Evolutionary conservation across 177 flowering plant species (phyloP), one percentile per base, ranked within the genome.

Genomic region (Vitis hybrid): DNA sequence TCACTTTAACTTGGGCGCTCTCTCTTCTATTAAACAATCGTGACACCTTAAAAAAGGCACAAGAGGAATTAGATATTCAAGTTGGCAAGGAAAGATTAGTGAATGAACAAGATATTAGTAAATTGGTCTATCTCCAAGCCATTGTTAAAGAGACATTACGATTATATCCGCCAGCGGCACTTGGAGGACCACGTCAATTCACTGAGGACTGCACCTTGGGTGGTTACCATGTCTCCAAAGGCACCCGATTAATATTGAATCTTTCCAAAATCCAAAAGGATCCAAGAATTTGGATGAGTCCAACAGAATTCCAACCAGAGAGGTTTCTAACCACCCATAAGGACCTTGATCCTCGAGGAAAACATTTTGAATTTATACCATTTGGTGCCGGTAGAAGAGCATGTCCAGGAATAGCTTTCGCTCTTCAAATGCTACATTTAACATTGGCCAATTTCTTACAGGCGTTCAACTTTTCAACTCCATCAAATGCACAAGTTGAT

Each of bases 1-100:
- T 69, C 7, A 58, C 65, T 4, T 32, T 74, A 14, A 70, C 65
- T 15, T 69, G 77, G 77, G 73, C 73, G 24, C 50, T 69, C 52
- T 56, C 77, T 16, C 21, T 64, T 2, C 65, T 74, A 13, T 58
- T 74, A 6, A 74, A 74, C 73, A 15, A 69, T 49, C 72, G 69
- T n/a, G 16, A 13, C 14, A 52, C 51, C 1, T 56, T 69, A 13
- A 59, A 58, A 19, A 12, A 15, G 2, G 77, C 77, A n/a, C 72
- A 64, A 35, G 32, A 56, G 16, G 77, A 74, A 27, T 30, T 74
- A 14, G 73, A 69, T 60, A 14, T 6, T 52, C 57, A 69, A 1
- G 63, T 74, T 1, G 77, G 77, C 6, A 35, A 35, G 40, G 4
- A 35, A 35, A 35, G 40, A 35, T 35, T 35, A 6, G 40, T 35